phyloP scores from a whole-genome alignment of 805 yeast species.

The Pichia membranifaciens region DNA sequence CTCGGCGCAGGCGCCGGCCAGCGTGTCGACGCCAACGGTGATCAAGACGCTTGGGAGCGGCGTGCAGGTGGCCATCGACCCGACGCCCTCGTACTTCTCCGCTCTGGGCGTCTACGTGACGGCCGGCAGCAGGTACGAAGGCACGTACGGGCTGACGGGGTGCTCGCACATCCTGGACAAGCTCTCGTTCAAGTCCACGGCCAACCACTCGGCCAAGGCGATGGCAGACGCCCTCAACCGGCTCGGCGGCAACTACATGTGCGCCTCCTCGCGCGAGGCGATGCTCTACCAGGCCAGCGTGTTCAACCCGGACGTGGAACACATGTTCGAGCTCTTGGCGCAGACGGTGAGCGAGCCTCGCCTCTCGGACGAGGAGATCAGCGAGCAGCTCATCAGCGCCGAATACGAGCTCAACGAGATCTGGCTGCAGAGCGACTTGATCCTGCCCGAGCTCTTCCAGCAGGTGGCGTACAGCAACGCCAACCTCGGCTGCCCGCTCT shows the following conservation, averaged over 20 bases:
- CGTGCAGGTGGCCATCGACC: conserved; percentile 73
- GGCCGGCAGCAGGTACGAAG: conserved; percentile 87
- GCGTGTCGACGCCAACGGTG: conserved; percentile 15
- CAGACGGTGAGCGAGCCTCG: conserved; percentile 74
- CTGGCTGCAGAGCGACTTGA: conserved; percentile 73
- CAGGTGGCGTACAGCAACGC: conserved; percentile 66
- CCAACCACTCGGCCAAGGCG: conserved; percentile 49
- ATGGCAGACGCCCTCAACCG: conserved; percentile 73
- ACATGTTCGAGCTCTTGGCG: conserved; percentile 68
- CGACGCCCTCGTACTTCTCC: conserved; percentile 83
- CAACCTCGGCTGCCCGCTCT: conserved; percentile 80
- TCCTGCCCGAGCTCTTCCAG: conserved; percentile 87
- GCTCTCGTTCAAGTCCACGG: conserved; percentile 73
- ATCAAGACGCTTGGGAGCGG: conserved; percentile 60
- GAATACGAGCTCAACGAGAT: conserved; percentile 80
- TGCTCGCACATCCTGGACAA: conserved; percentile 80
- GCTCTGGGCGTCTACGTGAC: conserved; percentile 85
- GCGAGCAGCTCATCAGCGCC: conserved; percentile 67
- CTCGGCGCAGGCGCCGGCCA: background rate
- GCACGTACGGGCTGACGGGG: conserved; percentile 51
- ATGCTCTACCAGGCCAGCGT: conserved; percentile 93
- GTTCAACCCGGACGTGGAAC: conserved; percentile 76
- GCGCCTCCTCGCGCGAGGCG: conserved; percentile 87
- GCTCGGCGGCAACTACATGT: conserved; percentile 91
- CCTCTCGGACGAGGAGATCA: conserved; percentile 62